Evolutionary conservation across 2,329 filamentous ascomycete genomes (phyloP).

Genomic region (Colletotrichum sidae): DNA sequence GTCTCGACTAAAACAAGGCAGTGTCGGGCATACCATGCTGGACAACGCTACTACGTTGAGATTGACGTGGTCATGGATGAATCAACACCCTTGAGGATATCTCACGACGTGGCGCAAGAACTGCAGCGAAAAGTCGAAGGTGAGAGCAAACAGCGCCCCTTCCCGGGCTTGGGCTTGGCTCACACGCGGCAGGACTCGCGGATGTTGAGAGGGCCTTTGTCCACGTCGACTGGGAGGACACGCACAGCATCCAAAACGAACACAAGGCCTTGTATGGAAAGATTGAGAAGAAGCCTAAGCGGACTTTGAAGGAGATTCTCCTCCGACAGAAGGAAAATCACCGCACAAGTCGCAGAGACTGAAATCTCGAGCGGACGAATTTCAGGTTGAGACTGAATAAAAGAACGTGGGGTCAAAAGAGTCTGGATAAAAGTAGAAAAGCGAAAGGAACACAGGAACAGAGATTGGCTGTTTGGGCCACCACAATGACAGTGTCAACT

Average conservation of each 20-base stretch:
- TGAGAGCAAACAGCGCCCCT: constrained; percentile 11
- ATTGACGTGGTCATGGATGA: constrained; percentile 72
- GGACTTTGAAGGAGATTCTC: constrained; percentile 49
- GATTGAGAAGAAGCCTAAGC: constrained; percentile 44
- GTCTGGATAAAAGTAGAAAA: constrained; percentile 7
- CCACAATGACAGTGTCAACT: no score
- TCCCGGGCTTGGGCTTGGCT: background rate
- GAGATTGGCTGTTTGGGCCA: constrained; percentile 13
- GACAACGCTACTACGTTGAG: constrained; percentile 71
- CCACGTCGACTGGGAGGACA: constrained; percentile 58
- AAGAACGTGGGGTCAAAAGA: background rate
- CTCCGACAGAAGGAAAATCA: constrained; percentile 36
- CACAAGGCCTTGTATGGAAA: constrained; percentile 56
- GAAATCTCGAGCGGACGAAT: constrained; percentile 19
- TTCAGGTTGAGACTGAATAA: constrained; percentile 10
- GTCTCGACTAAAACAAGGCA: constrained; percentile 37
- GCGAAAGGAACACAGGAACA: background rate
- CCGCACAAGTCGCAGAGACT: constrained; percentile 18
- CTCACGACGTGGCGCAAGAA: constrained; percentile 70
- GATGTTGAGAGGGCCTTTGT: constrained; percentile 59
- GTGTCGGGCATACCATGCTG: constrained; percentile 71
- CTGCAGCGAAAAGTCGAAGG: constrained; percentile 72
- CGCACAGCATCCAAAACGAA: constrained; percentile 54
- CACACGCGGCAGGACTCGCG: constrained; percentile 42
- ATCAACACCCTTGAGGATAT: constrained; percentile 63